A percentile compares a stretch with the other conserved stretches of the same genome.
Conservation (phyloP, 2,329 filamentous ascomycete species). For the Fusarium sterilihyphosum region DNA sequence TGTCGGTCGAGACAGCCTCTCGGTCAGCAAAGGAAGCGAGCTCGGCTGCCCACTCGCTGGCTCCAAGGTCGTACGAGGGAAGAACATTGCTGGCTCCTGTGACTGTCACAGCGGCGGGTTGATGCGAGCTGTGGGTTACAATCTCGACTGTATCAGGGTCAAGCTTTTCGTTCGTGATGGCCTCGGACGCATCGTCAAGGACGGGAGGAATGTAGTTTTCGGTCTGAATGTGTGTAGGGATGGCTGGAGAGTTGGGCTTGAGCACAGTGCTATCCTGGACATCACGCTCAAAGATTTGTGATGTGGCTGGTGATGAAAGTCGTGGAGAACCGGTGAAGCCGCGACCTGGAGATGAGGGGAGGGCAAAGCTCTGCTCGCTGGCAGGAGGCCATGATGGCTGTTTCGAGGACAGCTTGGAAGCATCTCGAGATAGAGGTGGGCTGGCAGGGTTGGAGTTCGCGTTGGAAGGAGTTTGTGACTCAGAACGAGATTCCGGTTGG, state of each 20-base stretch:
- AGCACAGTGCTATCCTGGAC: constrained; percentile 81
- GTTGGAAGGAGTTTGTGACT: constrained; percentile 49
- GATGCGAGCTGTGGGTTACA: constrained; percentile 85
- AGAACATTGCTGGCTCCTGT: constrained; percentile 55
- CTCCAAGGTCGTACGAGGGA: constrained; percentile 54
- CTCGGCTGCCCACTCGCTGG: constrained; percentile 67
- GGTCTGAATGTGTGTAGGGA: constrained; percentile 91
- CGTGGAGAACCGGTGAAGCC: constrained; percentile 77
- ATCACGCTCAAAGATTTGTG: constrained; percentile 91
- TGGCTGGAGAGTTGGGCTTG: constrained; percentile 82
- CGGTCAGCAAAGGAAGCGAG: constrained; percentile 62
- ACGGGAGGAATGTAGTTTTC: constrained; percentile 95
- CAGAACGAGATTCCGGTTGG: constrained; percentile 26
- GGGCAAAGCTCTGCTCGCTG: constrained; percentile 55
- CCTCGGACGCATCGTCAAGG: constrained; percentile 88
- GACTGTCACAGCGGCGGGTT: constrained; percentile 77
- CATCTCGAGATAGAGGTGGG: constrained; percentile 47
- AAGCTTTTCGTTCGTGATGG: constrained; percentile 86
- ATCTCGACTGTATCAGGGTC: constrained; percentile 94
- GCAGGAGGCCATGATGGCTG: constrained; percentile 55
- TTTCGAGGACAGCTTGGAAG: constrained; percentile 52
- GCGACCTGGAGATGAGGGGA: constrained; percentile 72
- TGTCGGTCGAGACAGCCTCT: constrained; percentile 61
- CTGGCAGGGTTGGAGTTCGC: constrained; percentile 47
- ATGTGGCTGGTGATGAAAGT: constrained; percentile 79